phyloP scores from a whole-genome alignment of 192 early-diverging fungal genomes.

The Coemansia sp. region DNA sequence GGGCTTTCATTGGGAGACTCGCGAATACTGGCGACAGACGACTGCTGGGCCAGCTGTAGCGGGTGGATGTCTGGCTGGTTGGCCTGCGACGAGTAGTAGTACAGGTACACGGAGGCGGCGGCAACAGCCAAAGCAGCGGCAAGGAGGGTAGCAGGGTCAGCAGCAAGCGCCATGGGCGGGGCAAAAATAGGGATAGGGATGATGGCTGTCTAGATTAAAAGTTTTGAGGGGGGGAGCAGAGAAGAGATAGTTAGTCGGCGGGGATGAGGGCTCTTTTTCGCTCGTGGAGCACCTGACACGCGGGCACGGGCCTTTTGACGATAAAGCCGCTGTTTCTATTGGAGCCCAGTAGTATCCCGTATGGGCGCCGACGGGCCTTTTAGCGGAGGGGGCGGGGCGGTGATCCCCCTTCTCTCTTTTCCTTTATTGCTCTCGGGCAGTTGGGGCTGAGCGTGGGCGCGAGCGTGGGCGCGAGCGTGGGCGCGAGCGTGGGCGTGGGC shows the following conservation, averaged over 20 bases:
- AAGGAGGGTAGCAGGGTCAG: slow-evolving; percentile 28
- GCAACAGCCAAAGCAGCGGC: slow-evolving; percentile 19
- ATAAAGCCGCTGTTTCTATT: too few species aligned
- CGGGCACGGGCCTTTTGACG: background rate
- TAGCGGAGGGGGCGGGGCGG: too few species aligned
- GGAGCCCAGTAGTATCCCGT: too few species aligned
- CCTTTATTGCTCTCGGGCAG: too few species aligned
- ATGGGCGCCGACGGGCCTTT: slow-evolving; percentile 3
- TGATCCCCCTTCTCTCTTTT: too few species aligned
- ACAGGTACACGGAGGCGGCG: slow-evolving; percentile 34
- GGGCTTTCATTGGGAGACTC: slow-evolving; percentile 30
- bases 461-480: too few species aligned
- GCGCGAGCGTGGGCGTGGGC: too few species aligned
- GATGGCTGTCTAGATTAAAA: background rate
- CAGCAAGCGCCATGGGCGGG: slow-evolving; percentile 17
- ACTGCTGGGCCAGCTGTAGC: slow-evolving; percentile 48
- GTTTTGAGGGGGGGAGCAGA: background rate
- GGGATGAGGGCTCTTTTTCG: background rate
- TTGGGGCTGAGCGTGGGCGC: too few species aligned
- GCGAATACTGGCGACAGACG: slow-evolving; percentile 33
- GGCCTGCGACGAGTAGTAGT: slow-evolving; percentile 47
- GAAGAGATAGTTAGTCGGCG: background rate
- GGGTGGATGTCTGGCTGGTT: slow-evolving; percentile 52
- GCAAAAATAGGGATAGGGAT: too few species aligned
- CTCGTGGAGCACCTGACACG: background rate